phyloP scores from a whole-genome alignment of 192 early-diverging fungal genomes.

The Rhizoclosmatium globosum region DNA sequence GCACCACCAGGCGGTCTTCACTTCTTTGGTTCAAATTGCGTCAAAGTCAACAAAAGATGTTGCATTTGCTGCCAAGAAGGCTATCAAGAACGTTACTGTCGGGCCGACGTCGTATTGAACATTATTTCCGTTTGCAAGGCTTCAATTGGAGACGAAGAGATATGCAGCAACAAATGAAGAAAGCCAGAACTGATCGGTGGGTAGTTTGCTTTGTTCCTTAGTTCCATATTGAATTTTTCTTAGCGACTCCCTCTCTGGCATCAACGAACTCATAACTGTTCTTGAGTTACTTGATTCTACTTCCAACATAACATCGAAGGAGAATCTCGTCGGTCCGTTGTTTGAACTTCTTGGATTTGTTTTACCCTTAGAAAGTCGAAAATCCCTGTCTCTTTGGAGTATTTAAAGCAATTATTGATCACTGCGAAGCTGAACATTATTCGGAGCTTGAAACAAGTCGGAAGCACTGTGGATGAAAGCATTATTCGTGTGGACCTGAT shows the following conservation, averaged over 20 bases:
- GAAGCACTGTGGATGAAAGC: slow-evolving; percentile 60
- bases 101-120: slow-evolving; percentile 16
- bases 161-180: slow-evolving; percentile 16
- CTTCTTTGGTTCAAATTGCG: slow-evolving; percentile 21
- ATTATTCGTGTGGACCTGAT: slow-evolving; percentile 84
- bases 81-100: background rate
- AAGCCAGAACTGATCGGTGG: slow-evolving; percentile 3
- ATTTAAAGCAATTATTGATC: slow-evolving; percentile 87
- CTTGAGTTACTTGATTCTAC: slow-evolving; percentile 83
- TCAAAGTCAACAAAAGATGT: slow-evolving; percentile 1
- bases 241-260: slow-evolving; percentile 8
- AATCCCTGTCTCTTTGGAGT: slow-evolving; percentile 74
- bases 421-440: slow-evolving; percentile 56
- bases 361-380: slow-evolving; percentile 45
- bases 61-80: slow-evolving; percentile 7
- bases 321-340: slow-evolving; percentile 69
- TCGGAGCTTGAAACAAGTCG: slow-evolving; percentile 39
- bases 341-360: slow-evolving; percentile 77
- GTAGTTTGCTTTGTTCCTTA: background rate
- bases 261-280: slow-evolving; percentile 48
- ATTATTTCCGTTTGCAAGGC: slow-evolving; percentile 19
- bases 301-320: slow-evolving; percentile 51
- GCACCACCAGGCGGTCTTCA: background rate
- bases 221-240: background rate
- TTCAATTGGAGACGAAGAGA: background rate